These are phyloP conservation scores for Bisporella sp. DNA, from an alignment of 2,329 filamentous ascomycete genomes.

Conservation along the genomic window DNA sequence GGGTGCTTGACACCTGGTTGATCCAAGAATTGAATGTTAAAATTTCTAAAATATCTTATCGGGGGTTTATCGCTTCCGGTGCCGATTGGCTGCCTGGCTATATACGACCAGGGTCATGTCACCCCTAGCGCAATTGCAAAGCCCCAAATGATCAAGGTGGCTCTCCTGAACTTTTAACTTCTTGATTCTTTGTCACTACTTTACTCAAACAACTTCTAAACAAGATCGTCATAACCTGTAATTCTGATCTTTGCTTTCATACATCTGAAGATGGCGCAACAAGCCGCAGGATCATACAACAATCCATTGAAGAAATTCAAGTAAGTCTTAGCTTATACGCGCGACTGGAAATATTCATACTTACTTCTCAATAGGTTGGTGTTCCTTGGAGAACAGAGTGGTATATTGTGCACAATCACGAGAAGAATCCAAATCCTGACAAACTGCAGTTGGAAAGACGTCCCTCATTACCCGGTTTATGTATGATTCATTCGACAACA, in stretches of 20 bases:
- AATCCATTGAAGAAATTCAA: conserved; percentile 99
- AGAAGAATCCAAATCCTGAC: conserved; percentile 6
- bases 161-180: too few relatives aligned
- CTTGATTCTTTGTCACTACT: too few relatives aligned
- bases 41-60: not conserved
- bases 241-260: too few relatives aligned
- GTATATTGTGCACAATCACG: conserved; percentile 45
- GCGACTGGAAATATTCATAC: conserved; percentile 2
- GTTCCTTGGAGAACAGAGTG: conserved; percentile 96
- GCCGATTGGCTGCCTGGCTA: not conserved
- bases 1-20: not conserved
- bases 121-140: too few relatives aligned
- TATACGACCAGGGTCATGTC: too few relatives aligned
- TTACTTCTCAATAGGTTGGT: conserved; percentile 60
- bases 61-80: not conserved
- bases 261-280: conserved; percentile 65
- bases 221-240: too few relatives aligned
- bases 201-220: too few relatives aligned
- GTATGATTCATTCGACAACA: conserved; percentile 99
- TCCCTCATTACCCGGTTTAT: conserved; percentile 98
- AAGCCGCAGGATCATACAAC: conserved; percentile 77
- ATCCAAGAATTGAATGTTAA: not conserved
- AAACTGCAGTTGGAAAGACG: conserved; percentile 80
- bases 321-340: conserved; percentile 41
- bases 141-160: too few relatives aligned